A percentile compares a stretch with the other conserved stretches of the same genome.
phyloP scores from a whole-genome alignment of 495 filamentous ascomycete genomes.

The Podospora sp. region DNA sequence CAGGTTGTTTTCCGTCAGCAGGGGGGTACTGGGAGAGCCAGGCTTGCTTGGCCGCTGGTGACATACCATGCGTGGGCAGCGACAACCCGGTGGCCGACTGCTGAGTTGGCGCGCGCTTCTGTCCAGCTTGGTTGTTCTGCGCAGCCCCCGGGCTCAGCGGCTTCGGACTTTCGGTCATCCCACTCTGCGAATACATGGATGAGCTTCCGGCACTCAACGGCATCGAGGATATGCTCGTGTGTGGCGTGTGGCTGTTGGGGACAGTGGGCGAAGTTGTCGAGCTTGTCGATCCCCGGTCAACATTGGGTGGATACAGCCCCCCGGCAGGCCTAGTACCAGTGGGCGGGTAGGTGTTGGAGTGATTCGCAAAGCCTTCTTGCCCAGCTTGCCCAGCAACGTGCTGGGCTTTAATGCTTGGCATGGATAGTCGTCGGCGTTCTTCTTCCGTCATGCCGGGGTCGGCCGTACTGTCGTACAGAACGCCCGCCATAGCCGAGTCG shows the following conservation, averaged over 20 bases:
- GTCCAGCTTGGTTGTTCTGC: conserved; percentile 61
- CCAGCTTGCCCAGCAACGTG: conserved; percentile 58
- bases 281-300: conserved; percentile 54
- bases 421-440: conserved; percentile 53
- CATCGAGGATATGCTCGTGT: conserved; percentile 51
- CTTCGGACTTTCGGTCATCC: conserved; percentile 85
- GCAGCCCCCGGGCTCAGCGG: conserved; percentile 76
- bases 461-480: conserved; percentile 68
- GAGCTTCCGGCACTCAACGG: conserved; percentile 51
- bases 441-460: conserved; percentile 52
- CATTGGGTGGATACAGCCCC: conserved; percentile 63
- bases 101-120: conserved; percentile 47
- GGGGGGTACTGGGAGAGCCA: conserved; percentile 48
- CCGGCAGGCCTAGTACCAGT: conserved; percentile 52
- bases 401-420: conserved; percentile 74
- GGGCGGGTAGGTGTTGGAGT: conserved; percentile 78
- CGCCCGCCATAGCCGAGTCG: conserved; percentile 76
- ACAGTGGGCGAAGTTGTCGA: conserved; percentile 54
- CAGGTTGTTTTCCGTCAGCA: conserved; percentile 51
- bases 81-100: conserved; percentile 39
- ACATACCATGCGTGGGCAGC: conserved; percentile 43
- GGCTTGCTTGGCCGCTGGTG: conserved; percentile 35
- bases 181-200: conserved; percentile 68
- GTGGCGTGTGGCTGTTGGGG: conserved; percentile 48
- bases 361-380: conserved; percentile 42